Conservation (phyloP, 23 red algal species). For the Gracilaria gracilis region DNA sequence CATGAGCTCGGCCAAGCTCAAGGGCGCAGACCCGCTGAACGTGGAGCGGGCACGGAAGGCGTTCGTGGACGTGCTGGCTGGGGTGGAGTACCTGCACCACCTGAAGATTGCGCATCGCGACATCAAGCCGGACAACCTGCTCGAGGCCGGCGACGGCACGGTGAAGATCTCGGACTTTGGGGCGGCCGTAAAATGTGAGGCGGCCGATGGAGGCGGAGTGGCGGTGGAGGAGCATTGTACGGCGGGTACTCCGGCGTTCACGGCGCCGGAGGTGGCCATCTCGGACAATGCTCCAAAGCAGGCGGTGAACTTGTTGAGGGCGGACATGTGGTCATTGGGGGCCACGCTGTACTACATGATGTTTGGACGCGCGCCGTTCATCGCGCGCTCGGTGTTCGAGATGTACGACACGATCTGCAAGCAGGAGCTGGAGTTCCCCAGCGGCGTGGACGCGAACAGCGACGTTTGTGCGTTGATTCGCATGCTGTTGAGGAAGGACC, state of each 20-base stretch:
- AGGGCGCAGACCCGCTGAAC: slow-evolving; percentile 42
- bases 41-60: slow-evolving; percentile 54
- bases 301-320: slow-evolving; percentile 40
- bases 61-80: slow-evolving; percentile 70
- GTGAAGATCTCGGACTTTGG: slow-evolving; percentile 93
- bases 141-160: slow-evolving; percentile 58
- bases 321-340: slow-evolving; percentile 89
- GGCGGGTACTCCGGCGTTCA: slow-evolving; percentile 84
- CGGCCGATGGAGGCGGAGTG: neutral
- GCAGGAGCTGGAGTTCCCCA: slow-evolving; percentile 65
- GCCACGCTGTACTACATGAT: slow-evolving; percentile 83
- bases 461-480: slow-evolving; percentile 43
- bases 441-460: neutral
- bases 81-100: slow-evolving; percentile 78
- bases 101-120: slow-evolving; percentile 81
- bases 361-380: slow-evolving; percentile 74
- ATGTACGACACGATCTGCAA: slow-evolving; percentile 86
- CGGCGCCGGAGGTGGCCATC: slow-evolving; percentile 80
- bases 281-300: slow-evolving; percentile 33
- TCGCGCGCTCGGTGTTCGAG: slow-evolving; percentile 77
- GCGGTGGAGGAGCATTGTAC: neutral
- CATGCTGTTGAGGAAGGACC: slow-evolving; percentile 75
- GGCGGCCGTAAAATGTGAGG: slow-evolving; percentile 28
- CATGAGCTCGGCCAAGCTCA: slow-evolving; percentile 76
- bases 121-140: slow-evolving; percentile 88